Conservation (phyloP, 768 basidiomycete species). For the Serendipita sp. region DNA sequence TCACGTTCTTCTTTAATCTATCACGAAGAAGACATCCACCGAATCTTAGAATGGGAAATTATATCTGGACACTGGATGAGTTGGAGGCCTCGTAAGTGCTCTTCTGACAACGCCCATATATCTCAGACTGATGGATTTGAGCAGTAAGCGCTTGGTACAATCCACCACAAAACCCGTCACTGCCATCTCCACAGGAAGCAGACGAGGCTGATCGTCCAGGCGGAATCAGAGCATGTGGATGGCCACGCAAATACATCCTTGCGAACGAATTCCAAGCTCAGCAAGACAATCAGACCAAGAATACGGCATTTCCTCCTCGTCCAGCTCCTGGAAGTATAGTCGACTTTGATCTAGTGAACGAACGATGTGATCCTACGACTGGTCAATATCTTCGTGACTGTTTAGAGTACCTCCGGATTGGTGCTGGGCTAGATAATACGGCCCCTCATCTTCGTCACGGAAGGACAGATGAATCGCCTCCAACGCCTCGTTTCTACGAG, state of each 20-base stretch:
- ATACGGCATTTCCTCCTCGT: conserved; percentile 75
- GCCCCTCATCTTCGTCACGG: conserved; percentile 23
- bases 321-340: conserved; percentile 71
- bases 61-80: conserved; percentile 89
- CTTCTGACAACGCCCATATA: not conserved
- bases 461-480: conserved; percentile 58
- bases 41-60: conserved; percentile 94
- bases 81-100: conserved; percentile 46
- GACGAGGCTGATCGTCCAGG: conserved; percentile 27
- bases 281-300: conserved; percentile 55
- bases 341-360: conserved; percentile 82
- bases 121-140: not conserved
- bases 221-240: conserved; percentile 1
- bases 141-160: conserved; percentile 5
- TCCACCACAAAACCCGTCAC: conserved; percentile 51
- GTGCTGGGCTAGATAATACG: conserved; percentile 70
- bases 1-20: conserved; percentile 50
- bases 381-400: conserved; percentile 91
- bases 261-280: conserved; percentile 21
- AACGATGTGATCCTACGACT: conserved; percentile 39
- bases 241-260: conserved; percentile 13
- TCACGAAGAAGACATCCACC: conserved; percentile 59
- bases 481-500: conserved; percentile 27
- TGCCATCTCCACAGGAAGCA: conserved; percentile 37
- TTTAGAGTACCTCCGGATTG: conserved; percentile 82